Conservation (phyloP, 1,284 basidiomycete species). For the Hymenochaete sp. region DNA sequence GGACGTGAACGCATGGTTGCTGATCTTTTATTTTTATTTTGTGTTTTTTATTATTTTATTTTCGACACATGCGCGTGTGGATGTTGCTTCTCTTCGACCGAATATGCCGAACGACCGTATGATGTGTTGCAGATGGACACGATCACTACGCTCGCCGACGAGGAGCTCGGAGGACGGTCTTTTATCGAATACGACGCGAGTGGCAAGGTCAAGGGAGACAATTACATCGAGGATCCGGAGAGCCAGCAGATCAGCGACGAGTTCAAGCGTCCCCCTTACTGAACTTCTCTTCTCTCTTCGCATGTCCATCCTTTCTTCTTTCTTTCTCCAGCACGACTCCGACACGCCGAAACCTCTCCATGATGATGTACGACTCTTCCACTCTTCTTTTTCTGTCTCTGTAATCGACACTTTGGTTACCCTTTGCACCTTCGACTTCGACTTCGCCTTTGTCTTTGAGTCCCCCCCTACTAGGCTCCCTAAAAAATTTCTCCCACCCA, state of each 20-base stretch:
- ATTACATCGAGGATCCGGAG: slow-evolving; percentile 14
- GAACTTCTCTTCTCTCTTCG: neutral
- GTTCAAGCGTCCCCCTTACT: slow-evolving; percentile 18
- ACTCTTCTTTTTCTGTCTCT: no score
- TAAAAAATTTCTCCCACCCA: no score
- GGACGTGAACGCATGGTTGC: neutral
- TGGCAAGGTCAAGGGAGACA: slow-evolving; percentile 15
- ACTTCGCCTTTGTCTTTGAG: no score
- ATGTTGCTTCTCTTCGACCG: neutral
- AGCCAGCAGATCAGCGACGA: slow-evolving; percentile 18
- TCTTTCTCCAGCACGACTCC: neutral
- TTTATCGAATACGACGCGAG: slow-evolving; percentile 17
- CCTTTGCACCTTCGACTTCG: no score
- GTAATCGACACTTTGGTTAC: no score
- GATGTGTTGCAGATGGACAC: slow-evolving; percentile 19
- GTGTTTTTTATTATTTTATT: neutral
- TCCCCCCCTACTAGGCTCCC: no score
- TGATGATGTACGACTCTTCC: neutral
- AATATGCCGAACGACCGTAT: neutral
- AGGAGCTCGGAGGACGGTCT: slow-evolving; percentile 9
- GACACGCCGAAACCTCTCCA: no score
- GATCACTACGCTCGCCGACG: slow-evolving; percentile 16
- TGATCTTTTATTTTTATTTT: slow-evolving; percentile 3
- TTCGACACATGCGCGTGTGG: neutral
- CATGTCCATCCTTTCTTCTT: neutral